Evolutionary conservation across 495 filamentous ascomycete genomes (phyloP), one percentile per base, ranked within the genome.

Genomic region (Cairneyella variabilis): DNA sequence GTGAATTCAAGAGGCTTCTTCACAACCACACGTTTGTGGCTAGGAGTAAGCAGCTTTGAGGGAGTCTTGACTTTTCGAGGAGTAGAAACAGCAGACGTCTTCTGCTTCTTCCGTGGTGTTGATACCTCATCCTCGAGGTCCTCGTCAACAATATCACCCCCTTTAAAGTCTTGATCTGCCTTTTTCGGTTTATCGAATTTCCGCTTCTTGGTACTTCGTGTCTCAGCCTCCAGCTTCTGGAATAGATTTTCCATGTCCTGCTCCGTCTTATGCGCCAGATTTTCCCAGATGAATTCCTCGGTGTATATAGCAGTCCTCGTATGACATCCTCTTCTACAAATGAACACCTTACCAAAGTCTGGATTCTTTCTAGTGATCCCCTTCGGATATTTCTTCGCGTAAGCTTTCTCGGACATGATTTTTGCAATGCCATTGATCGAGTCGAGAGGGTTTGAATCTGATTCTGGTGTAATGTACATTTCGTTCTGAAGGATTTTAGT

Each of bases 1-100:
- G 93, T 98, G 66, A 97, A 97, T 66, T 97, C 91, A 34, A 98
- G 80, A 4, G 90, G 85, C 56, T 90, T 95, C 66, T 96, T 98
- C 44, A 96, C 74, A 14, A 89, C 69, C 44, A 97, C 84, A 48
- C 82, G 84, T 59, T 83, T 88, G 57, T 88, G 82, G 5, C 80
- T 84, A 11, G 88, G 91, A 0, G 92, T 93, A 0, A 77, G 82
- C 43, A 80, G 74, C 53, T 81, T 79, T 26, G 64, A 77, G 30
- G 60, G 78, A 32, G 72, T 83, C 64, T 61, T 74, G 66, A 69
- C 70, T 70, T 77, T 76, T 60, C 77, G 72, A 16, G 83, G 83
- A 1, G 80, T 84, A n/a, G 80, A 76, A 20, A 79, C 80, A 17
- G 67, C 66, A 18, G 76, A 70, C 10, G 69, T 66, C 43, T 71